Conservation (phyloP, 2,329 filamentous ascomycete genomes). For the Colletotrichum costaricense region DNA sequence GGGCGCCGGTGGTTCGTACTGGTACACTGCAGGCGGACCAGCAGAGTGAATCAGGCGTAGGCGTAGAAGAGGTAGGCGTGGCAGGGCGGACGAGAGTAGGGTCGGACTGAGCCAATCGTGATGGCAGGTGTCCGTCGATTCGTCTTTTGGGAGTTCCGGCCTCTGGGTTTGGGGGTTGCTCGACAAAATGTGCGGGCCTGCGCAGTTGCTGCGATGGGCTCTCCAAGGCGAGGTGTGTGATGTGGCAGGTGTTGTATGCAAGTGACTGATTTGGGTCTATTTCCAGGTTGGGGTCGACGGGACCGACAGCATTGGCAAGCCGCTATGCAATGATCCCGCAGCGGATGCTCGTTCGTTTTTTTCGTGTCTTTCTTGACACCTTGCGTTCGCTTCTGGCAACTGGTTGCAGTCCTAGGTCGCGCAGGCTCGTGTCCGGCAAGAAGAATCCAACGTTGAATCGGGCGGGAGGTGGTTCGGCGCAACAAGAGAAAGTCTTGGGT, state of each 20-base stretch:
- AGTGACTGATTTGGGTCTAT: slow-evolving; percentile 55
- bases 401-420: slow-evolving; percentile 19
- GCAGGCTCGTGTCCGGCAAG: slow-evolving; percentile 17
- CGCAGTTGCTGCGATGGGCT: slow-evolving; percentile 52
- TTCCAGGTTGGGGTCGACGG: slow-evolving; percentile 43
- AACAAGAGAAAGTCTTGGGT: slow-evolving; percentile 4
- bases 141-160: slow-evolving; percentile 28
- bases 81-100: slow-evolving; percentile 28
- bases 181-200: slow-evolving; percentile 47
- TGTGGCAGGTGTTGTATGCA: slow-evolving; percentile 59
- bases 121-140: slow-evolving; percentile 25
- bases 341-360: slow-evolving; percentile 28
- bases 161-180: slow-evolving; percentile 41
- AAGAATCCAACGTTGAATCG: slow-evolving; percentile 26
- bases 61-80: neutral
- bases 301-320: slow-evolving; percentile 38
- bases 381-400: slow-evolving; percentile 12
- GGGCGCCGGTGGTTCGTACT: slow-evolving; percentile 22
- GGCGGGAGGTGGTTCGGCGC: slow-evolving; percentile 30
- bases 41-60: neutral
- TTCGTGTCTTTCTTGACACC: neutral
- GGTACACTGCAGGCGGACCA: slow-evolving; percentile 33
- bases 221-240: slow-evolving; percentile 50
- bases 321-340: slow-evolving; percentile 27
- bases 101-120: slow-evolving; percentile 33